Conservation (phyloP, 176 grass and related monocot species). For the Oryza australiensis region DNA sequence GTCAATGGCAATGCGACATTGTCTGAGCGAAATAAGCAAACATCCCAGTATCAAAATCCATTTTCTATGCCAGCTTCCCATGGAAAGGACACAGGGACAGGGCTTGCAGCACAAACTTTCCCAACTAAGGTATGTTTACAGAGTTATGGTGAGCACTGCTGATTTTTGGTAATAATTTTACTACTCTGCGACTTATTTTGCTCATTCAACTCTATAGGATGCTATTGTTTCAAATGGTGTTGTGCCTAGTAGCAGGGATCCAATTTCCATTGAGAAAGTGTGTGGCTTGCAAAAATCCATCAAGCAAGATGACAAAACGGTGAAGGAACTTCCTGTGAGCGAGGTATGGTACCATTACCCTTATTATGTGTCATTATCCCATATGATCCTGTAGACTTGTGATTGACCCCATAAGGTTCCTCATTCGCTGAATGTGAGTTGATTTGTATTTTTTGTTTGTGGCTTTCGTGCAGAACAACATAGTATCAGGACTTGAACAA, state of each 20-base stretch:
- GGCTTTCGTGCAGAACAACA: slow-evolving; percentile 23
- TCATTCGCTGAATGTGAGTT: neutral
- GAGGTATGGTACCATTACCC: too few species aligned
- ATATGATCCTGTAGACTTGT: neutral
- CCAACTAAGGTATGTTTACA: slow-evolving; percentile 32
- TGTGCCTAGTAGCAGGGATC: neutral
- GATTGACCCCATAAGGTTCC: neutral
- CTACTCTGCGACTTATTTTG: slow-evolving; percentile 1
- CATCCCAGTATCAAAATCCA: slow-evolving; percentile 27
- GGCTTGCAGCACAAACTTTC: neutral
- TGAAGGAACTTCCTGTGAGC: slow-evolving; percentile 4
- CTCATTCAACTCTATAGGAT: slow-evolving; percentile 31
- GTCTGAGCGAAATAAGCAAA: neutral
- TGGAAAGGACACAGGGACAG: neutral
- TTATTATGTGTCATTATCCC: neutral
- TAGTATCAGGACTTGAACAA: neutral
- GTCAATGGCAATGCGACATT: neutral
- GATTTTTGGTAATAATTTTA: neutral
- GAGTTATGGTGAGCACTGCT: slow-evolving; percentile 3
- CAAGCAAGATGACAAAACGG: slow-evolving; percentile 11
- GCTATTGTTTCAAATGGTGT: slow-evolving; percentile 30
- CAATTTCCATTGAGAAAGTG: neutral
- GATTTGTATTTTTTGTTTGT: neutral
- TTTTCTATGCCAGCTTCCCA: slow-evolving; percentile 14
- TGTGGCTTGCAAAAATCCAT: slow-evolving; percentile 10